A percentile compares a stretch with the other conserved stretches of the same genome.
Conservation (phyloP, 163 green algal genomes). For the Prototheca wickerhamii region DNA sequence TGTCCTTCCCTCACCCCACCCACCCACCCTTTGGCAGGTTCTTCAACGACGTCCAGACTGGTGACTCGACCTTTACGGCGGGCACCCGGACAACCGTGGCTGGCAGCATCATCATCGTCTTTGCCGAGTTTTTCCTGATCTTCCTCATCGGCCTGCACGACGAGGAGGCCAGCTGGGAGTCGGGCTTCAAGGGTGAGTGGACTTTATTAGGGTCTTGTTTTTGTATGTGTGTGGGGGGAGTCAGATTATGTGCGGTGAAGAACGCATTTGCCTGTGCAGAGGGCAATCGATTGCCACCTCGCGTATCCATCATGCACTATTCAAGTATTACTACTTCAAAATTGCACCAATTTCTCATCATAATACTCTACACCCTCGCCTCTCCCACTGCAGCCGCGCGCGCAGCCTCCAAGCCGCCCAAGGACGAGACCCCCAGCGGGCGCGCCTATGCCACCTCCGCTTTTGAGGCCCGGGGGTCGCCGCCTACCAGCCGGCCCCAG, state of each 20-base stretch:
- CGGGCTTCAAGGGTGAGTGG: not conserved
- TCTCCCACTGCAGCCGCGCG: too few species aligned
- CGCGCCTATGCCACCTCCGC: not conserved
- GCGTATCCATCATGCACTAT: too few species aligned
- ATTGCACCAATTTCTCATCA: too few species aligned
- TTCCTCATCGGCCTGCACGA: slow-evolving; percentile 1
- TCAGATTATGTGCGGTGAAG: not conserved
- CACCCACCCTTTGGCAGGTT: not conserved
- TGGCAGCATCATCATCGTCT: not conserved
- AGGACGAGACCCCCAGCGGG: not conserved
- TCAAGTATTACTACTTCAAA: too few species aligned
- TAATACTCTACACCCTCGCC: too few species aligned
- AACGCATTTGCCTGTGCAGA: too few species aligned
- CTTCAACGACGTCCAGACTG: slow-evolving; percentile 2
- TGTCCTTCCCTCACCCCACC: not conserved
- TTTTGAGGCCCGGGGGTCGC: not conserved
- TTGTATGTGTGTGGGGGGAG: not conserved
- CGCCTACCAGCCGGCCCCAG: not conserved
- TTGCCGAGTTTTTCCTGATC: not conserved
- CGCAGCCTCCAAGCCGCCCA: not conserved
- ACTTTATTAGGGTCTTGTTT: too few species aligned
- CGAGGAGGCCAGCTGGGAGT: not conserved
- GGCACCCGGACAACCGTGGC: not conserved
- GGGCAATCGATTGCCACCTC: too few species aligned
- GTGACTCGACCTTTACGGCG: not conserved